Evolutionary conservation across 495 filamentous ascomycete genomes (phyloP).

Genomic region (Penicillium malachiteum): DNA sequence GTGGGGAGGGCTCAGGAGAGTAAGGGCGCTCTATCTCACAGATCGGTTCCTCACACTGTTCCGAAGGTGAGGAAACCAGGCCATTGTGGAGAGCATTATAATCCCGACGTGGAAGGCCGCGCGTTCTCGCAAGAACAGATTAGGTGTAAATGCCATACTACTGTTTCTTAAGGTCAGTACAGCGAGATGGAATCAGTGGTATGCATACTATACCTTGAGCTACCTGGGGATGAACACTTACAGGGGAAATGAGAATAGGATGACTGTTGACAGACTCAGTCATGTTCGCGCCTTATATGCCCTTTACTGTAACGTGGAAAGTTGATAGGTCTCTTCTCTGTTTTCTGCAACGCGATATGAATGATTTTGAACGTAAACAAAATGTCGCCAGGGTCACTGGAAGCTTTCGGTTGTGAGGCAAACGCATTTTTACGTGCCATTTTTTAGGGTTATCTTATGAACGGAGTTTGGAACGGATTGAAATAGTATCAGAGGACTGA

Average conservation of each 20-base stretch:
- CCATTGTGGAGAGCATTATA: slow-evolving; percentile 13
- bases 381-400: slow-evolving; percentile 5
- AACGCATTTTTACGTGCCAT: slow-evolving; percentile 11
- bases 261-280: slow-evolving; percentile 2
- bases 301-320: slow-evolving; percentile 10
- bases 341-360: slow-evolving; percentile 9
- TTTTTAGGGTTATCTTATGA: slow-evolving; percentile 4
- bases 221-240: slow-evolving; percentile 3
- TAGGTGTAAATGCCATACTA: slow-evolving; percentile 6
- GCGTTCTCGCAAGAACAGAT: slow-evolving; percentile 6
- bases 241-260: slow-evolving; percentile 6
- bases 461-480: slow-evolving; percentile 7
- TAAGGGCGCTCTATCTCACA: slow-evolving; percentile 8
- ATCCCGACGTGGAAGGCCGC: slow-evolving; percentile 13
- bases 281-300: slow-evolving; percentile 9
- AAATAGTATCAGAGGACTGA: slow-evolving; percentile 1
- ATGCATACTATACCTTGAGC: slow-evolving; percentile 8
- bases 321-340: slow-evolving; percentile 9
- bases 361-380: slow-evolving; percentile 10
- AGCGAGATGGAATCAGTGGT: slow-evolving; percentile 1
- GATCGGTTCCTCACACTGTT: slow-evolving; percentile 7
- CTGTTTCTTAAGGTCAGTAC: slow-evolving; percentile 6
- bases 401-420: slow-evolving; percentile 4
- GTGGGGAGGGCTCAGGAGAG: slow-evolving; percentile 10
- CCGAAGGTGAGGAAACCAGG: slow-evolving; percentile 4